Evolutionary conservation across 495 filamentous ascomycete species (phyloP), one percentile per base, ranked within the genome.

Genomic region (Chaetomidium leptoderma): DNA sequence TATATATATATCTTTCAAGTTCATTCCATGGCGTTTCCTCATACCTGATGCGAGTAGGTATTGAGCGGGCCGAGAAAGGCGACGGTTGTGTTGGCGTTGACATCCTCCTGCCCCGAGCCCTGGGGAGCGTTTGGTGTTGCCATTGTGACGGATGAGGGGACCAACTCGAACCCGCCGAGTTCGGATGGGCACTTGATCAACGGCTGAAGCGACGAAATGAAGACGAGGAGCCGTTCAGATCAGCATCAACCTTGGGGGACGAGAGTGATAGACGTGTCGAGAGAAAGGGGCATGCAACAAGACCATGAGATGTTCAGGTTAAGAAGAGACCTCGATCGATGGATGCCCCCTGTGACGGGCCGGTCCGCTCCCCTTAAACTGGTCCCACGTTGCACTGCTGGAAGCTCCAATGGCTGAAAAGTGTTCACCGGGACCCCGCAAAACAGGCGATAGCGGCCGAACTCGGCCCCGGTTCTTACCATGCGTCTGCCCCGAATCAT

Each of bases 11-110:
- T 24, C 36, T 39, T 0, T 14, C 35, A 39, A 4, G 5, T 10
- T 21, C 10, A 14, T 1, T 3, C 17, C 32, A 30, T 55, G 11
- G 6, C 0, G n/a, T 17, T 7, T 13, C 43, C 6, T 10, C 89
- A 81, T 79, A 95, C 92, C 83, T 97, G 92, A 71, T 97, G 92
- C 10, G 93, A 92, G 72, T 95, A 96, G 10, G 91, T 92, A 5
- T 88, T 82, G 17, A 76, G 62, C 11, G 92, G 92, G 17, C 92
- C 92, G n/a, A 97, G 72, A 67, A 87, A 97, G 35, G 88, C 86
- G 24, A 96, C 88, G 10, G 57, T 58, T 27, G 52, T 59, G 36
- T 51, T 42, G 32, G 29, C 17, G 36, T 58, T 27, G 17, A 14
- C 3, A n/a, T 14, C 26, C 26, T 13, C 47, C 32, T 54, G 27